Evolutionary conservation across 306 rosid genomes (phyloP), one percentile per base, ranked within the genome.

Genomic region (Chamaecrista fasciculata): DNA sequence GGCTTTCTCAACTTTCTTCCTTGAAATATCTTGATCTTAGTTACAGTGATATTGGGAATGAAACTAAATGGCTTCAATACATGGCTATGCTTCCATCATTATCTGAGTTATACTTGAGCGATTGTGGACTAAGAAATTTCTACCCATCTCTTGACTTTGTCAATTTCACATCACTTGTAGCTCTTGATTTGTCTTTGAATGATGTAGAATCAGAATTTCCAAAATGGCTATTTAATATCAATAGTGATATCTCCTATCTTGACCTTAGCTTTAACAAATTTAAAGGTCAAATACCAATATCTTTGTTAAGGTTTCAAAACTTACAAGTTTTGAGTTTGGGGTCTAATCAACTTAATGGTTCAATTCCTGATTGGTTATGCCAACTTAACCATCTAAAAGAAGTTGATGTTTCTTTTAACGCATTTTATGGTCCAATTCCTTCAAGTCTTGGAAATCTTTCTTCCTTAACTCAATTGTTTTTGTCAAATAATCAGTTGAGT

Each of bases 401-500:
- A 0, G n/a, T 62, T 39, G 12, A 11, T 37, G 19, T 39, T 0
- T 37, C 34, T 5, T 0, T 4, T 11, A 62, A 62, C 16, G 33
- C 33, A 28, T 28, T 28, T 2, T 28, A 28, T 10, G 83, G 81
- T 62, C 7, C 67, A 2, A 66, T 83, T 36, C 85, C 85, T 4
- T 26, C 76, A 15, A 44, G 77, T 0, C 33, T 84, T 2, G 81
- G 83, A 51, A 80, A 80, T 24, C 50, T 76, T 7, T 76, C 76
- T 29, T 70, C 81, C 36, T 33, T 76, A 25, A 24, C 34, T 23
- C 11, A n/a, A 0, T 76, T 76, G 6, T 7, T 10, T 4, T 0
- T 76, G 37, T 34, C 67, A 16, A 31, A 49, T 14, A 36, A 39
- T 53, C 48, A 18, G 14, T 28, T 70, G 51, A 62, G 4, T n/a